phyloP scores from a whole-genome alignment of 495 filamentous ascomycete genomes.

The Xylaria bambusicola region DNA sequence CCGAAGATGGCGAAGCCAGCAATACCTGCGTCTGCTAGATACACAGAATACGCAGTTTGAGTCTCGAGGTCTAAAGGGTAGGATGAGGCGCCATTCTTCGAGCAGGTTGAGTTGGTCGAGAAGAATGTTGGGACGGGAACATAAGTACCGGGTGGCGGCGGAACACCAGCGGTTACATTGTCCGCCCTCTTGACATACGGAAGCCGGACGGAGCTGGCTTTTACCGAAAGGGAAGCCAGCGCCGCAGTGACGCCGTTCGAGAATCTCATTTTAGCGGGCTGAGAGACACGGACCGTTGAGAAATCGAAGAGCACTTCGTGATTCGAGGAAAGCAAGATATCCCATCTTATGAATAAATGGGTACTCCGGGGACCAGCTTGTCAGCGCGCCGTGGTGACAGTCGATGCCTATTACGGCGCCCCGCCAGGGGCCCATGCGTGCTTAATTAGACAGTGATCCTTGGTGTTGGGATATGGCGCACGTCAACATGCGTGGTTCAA shows the following conservation, averaged over 20 bases:
- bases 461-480: slow-evolving; percentile 6
- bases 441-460: slow-evolving; percentile 9
- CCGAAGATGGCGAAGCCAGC: slow-evolving; percentile 15
- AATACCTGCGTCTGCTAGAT: slow-evolving; percentile 23
- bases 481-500: neutral
- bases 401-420: slow-evolving; percentile 4
- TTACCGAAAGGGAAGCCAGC: slow-evolving; percentile 5
- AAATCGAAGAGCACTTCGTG: neutral
- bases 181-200: slow-evolving; percentile 11
- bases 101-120: slow-evolving; percentile 6
- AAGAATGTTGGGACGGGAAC: slow-evolving; percentile 14
- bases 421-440: slow-evolving; percentile 4
- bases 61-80: slow-evolving; percentile 4
- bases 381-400: too few relatives aligned
- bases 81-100: slow-evolving; percentile 7
- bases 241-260: slow-evolving; percentile 1
- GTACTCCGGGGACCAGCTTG: too few relatives aligned
- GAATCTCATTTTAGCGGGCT: slow-evolving; percentile 9
- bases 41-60: slow-evolving; percentile 10
- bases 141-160: slow-evolving; percentile 11
- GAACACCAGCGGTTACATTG: neutral
- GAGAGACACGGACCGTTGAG: neutral
- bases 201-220: neutral
- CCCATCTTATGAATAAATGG: slow-evolving; percentile 3
- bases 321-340: neutral